Evolutionary conservation across 2,329 filamentous ascomycete species (phyloP), one percentile per base, ranked within the genome.

Genomic region (Lomentospora prolificans): DNA sequence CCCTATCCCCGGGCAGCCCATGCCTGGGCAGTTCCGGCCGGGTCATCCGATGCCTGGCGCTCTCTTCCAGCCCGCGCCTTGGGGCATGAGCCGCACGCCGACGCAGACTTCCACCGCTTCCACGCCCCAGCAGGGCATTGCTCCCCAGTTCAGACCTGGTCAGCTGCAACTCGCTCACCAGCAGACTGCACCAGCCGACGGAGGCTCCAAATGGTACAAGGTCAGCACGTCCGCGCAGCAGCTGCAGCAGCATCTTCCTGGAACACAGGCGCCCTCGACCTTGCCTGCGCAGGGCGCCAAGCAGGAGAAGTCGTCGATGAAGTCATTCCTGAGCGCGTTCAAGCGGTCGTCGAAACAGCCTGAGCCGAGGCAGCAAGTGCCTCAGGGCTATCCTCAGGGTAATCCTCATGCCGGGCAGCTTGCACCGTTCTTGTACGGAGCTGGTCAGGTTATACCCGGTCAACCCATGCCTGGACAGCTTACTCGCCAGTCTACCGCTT

Each of bases 311-410:
- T 55, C 61, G 5, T 53, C 59, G 30, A 63, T 48, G 44, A 48
- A 63, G 46, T 60, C 61, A 5, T 53, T 66, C 5, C 57, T 64
- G 33, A 58, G 58, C 10, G 64, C 61, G 2, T 64, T 66, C 22
- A 64, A 64, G 48, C 58, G 63, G 19, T 58, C 58, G 4, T 59
- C 62, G 6, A 66, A 64, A 57, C 60, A 63, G 10, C 44, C 52
- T 17, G 41, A 25, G 19, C 41, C 46, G 24, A 24, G 50, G 30
- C 53, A 55, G 46, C 51, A 50, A 24, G 24, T 31, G 14, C 52
- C 31, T 5, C 52, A 46, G 51, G 30, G 33, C 9, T 25, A 14
- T 8, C 30, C 30, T 7, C 31, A 53, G 1, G 30, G 30, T 14
- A 12, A 39, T 2, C 7, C 30, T 6, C 51, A 53, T n/a, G 19